These are phyloP conservation scores for Aspergillus sp. DNA, from an alignment of 2,329 filamentous ascomycete species.

Conservation along the genomic window DNA sequence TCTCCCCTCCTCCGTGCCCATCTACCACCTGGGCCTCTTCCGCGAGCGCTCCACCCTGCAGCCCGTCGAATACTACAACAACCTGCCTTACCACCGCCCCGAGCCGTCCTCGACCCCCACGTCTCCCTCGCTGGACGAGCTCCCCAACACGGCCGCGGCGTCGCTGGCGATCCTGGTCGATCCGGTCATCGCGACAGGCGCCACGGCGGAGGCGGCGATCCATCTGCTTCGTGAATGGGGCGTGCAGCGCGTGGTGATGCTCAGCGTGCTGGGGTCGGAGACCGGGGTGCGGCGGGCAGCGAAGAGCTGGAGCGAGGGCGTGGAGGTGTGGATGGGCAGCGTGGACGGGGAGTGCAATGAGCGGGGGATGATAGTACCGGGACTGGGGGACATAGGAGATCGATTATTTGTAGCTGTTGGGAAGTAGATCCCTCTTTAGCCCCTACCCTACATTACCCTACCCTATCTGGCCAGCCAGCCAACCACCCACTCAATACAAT, in stretches of 20 bases:
- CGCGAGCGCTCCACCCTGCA: constrained; percentile 78
- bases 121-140: constrained; percentile 3
- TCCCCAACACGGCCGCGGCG: constrained; percentile 34
- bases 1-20: constrained; percentile 67
- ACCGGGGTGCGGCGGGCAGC: constrained; percentile 65
- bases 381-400: constrained; percentile 84
- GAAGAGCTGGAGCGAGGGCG: constrained; percentile 57
- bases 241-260: constrained; percentile 66
- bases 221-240: constrained; percentile 87
- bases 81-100: constrained; percentile 60
- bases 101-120: constrained; percentile 19
- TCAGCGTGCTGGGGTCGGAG: constrained; percentile 64
- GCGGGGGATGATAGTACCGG: constrained; percentile 84
- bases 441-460: constrained; percentile 1
- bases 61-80: constrained; percentile 97
- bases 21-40: constrained; percentile 92
- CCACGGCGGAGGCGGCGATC: constrained; percentile 81
- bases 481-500: constrained; percentile 7
- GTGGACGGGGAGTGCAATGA: constrained; percentile 63
- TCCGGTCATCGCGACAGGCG: constrained; percentile 87
- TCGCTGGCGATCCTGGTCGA: constrained; percentile 77
- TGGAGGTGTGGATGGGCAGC: constrained; percentile 66
- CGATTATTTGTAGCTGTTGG: constrained; percentile 80
- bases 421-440: constrained; percentile 45
- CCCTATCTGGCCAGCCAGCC: too few relatives aligned